Conservation (phyloP, 371 early-diverging fungal genomes). For the Globomyces sp. region DNA sequence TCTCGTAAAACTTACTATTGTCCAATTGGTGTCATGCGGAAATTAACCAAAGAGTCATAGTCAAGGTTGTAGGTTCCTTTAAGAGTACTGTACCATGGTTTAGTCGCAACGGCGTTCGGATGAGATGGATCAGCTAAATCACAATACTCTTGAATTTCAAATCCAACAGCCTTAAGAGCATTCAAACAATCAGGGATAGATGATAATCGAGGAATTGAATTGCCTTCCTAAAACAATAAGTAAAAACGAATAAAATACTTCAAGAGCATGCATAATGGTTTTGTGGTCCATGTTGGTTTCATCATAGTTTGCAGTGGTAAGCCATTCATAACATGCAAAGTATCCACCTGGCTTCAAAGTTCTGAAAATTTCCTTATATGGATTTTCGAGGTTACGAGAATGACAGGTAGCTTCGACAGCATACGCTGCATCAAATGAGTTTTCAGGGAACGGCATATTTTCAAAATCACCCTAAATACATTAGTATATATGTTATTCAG, state of each 20-base stretch:
- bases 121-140: conserved; percentile 65
- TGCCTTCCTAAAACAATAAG: conserved; percentile 55
- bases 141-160: conserved; percentile 67
- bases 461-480: conserved; percentile 75
- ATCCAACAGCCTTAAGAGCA: conserved; percentile 80
- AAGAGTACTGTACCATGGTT: conserved; percentile 83
- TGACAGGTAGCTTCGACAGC: conserved; percentile 93
- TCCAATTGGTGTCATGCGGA: conserved; percentile 49
- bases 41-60: conserved; percentile 30
- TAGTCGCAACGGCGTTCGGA: conserved; percentile 49
- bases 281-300: conserved; percentile 68
- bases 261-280: conserved; percentile 76
- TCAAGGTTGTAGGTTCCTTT: conserved; percentile 44
- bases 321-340: conserved; percentile 93
- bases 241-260: conserved; percentile 30
- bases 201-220: conserved; percentile 83
- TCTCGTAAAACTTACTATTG: conserved; percentile 60
- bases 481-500: neutral
- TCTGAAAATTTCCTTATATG: conserved; percentile 85
- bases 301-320: conserved; percentile 81
- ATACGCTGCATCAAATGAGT: conserved; percentile 78
- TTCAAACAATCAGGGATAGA: conserved; percentile 51
- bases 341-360: conserved; percentile 87
- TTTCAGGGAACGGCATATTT: conserved; percentile 84
- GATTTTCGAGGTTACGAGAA: conserved; percentile 66